Evolutionary conservation across 2,329 filamentous ascomycete genomes (phyloP).

Genomic region (Curvularia eragrostidis): DNA sequence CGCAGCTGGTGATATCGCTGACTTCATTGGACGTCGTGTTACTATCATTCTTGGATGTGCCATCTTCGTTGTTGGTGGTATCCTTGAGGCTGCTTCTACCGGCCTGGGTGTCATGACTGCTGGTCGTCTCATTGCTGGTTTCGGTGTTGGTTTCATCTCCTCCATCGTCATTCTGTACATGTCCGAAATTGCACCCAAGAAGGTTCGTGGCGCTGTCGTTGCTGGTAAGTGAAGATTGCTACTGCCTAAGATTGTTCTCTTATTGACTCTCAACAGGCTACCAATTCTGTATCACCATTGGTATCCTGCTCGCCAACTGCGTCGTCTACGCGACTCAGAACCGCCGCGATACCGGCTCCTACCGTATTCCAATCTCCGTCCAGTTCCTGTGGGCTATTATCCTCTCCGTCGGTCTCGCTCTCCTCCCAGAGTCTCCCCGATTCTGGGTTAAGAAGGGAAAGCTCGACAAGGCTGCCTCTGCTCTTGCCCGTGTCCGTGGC

Average conservation of each 20-base stretch:
- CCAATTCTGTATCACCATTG: conserved; percentile 84
- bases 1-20: conserved; percentile 63
- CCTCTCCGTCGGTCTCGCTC: conserved; percentile 72
- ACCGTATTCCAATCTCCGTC: conserved; percentile 78
- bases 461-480: conserved; percentile 68
- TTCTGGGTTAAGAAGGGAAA: conserved; percentile 82
- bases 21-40: conserved; percentile 69
- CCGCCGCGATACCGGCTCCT: conserved; percentile 69
- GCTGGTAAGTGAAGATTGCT: conserved; percentile 46
- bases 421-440: conserved; percentile 85
- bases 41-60: conserved; percentile 67
- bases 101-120: conserved; percentile 70
- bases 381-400: conserved; percentile 85
- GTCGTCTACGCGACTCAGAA: conserved; percentile 77
- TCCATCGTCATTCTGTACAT: conserved; percentile 73
- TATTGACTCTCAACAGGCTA: conserved; percentile 53
- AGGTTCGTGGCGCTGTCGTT: conserved; percentile 79
- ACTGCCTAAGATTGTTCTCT: background rate
- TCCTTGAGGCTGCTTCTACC: conserved; percentile 66
- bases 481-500: conserved; percentile 75
- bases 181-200: conserved; percentile 75
- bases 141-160: conserved; percentile 76
- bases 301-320: conserved; percentile 76
- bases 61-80: conserved; percentile 65
- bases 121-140: conserved; percentile 75